Base-by-base conservation (phyloP, 2,329 filamentous ascomycete species). In the Escovopsis sp. region DNA sequence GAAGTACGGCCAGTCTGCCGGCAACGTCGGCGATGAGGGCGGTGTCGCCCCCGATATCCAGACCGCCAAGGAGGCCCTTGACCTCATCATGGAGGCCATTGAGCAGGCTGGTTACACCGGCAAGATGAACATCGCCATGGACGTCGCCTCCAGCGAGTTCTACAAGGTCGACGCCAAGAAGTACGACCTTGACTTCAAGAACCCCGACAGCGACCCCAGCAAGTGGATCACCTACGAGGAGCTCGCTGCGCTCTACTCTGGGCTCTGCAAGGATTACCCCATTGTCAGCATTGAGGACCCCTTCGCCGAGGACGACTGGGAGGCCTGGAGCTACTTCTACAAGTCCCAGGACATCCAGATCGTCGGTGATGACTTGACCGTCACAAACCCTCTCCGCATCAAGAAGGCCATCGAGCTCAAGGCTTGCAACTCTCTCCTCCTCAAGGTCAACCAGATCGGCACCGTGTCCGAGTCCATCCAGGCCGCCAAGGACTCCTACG, bases 151-250 rank as follows among this genome's bases (percentile, higher is more conserved):
- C 51, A 94, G 84, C 74, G 91, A 98, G 69, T 98, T 98, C 78
- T 98, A 98, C 83, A 96, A 96, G 74, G 67, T 72, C 58, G 85
- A 91, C 40, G 89, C 71, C 64, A 95, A 96, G 84, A 96, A 96
- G 77, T 98, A 98, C 78, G 91, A 98, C 63, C 77, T 98, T 51
- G 91, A 96, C 81, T 98, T 96, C 85, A 96, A 98, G 85, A 98
- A 98, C 80, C 89, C 91, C 59, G 82, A 96, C 50, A 91, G 83
- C 65, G 91, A 98, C 73, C 76, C 80, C 61, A 76, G 69, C 74
- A 96, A 98, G 79, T 96, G 91, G 91, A 74, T 98, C 74, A 94
- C 85, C 55, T 96, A 96, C 70, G 86, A 96, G 76, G 74, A 98
- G 72, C 83, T 98, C 49, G 89, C 91, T 61, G 79, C 82, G 59